A percentile compares a stretch with the other conserved stretches of the same genome.
These are phyloP conservation scores for Periconia macrospinosa DNA, from an alignment of 2,329 filamentous ascomycete species.

Conservation along the genomic window DNA sequence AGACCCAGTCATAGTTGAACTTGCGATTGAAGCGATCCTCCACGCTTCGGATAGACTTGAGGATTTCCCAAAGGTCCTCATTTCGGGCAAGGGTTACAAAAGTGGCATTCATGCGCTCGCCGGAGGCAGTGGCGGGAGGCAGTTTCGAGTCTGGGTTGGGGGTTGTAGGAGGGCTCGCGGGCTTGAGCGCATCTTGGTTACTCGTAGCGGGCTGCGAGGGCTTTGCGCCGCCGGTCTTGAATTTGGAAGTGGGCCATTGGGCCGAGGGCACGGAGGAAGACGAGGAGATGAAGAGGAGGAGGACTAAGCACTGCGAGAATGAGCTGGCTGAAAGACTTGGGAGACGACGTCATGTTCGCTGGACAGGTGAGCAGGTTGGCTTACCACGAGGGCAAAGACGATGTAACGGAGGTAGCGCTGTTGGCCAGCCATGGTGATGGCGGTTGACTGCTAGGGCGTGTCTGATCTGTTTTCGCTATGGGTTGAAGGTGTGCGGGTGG, in stretches of 20 bases:
- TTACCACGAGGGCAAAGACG: slow-evolving; percentile 81
- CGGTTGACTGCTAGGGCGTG: slow-evolving; percentile 15
- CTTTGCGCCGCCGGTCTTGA: slow-evolving; percentile 16
- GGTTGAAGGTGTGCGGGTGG: background rate
- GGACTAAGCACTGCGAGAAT: slow-evolving; percentile 58
- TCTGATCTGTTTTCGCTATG: slow-evolving; percentile 4
- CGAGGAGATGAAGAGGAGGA: slow-evolving; percentile 81
- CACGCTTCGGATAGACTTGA: slow-evolving; percentile 90
- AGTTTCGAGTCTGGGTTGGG: slow-evolving; percentile 37
- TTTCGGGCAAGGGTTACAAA: slow-evolving; percentile 97
- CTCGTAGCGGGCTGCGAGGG: background rate
- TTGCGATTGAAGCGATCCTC: slow-evolving; percentile 98
- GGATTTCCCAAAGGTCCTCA: slow-evolving; percentile 93
- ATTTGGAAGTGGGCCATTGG: slow-evolving; percentile 32
- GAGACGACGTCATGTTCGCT: background rate
- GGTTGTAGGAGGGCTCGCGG: slow-evolving; percentile 29
- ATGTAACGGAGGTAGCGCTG: slow-evolving; percentile 73
- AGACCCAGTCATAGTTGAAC: slow-evolving; percentile 99
- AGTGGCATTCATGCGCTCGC: slow-evolving; percentile 89
- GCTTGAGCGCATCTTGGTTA: background rate
- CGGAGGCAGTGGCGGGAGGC: slow-evolving; percentile 56
- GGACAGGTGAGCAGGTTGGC: slow-evolving; percentile 46
- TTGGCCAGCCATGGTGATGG: slow-evolving; percentile 71
- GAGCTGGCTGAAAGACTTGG: slow-evolving; percentile 9
- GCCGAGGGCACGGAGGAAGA: slow-evolving; percentile 53